A percentile compares a stretch with the other conserved stretches of the same genome.
These are phyloP conservation scores for Crithidia mellificae DNA, from an alignment of 208 protist genomes.

Conservation along the genomic window DNA sequence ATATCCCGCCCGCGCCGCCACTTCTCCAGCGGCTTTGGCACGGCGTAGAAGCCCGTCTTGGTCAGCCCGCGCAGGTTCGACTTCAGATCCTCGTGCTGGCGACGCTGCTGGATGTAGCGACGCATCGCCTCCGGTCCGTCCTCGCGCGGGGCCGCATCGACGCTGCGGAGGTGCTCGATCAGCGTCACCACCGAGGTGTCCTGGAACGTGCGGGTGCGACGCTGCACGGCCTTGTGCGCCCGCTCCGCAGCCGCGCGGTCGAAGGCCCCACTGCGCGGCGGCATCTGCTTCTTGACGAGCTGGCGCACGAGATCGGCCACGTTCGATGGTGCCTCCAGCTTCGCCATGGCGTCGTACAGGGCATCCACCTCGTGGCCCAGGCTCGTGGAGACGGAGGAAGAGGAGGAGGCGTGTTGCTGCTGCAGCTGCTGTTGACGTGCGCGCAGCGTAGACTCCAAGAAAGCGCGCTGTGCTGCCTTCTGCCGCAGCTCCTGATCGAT, in stretches of 20 bases:
- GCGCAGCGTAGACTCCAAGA: conserved; percentile 23
- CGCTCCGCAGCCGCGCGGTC: conserved; percentile 17
- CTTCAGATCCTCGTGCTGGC: conserved; percentile 51
- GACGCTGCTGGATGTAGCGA: conserved; percentile 54
- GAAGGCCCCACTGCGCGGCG: conserved; percentile 13
- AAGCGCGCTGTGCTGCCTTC: conserved; percentile 21
- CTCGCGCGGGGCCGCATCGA: conserved; percentile 40
- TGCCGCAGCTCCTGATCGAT: conserved; percentile 41
- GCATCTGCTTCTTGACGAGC: conserved; percentile 23
- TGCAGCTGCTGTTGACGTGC: conserved; percentile 13
- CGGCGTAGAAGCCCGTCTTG: conserved; percentile 61
- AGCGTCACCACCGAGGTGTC: conserved; percentile 23
- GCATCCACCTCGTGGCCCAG: conserved; percentile 13
- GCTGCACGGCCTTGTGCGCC: conserved; percentile 20
- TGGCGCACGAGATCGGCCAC: conserved; percentile 17
- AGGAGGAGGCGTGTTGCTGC: neutral
- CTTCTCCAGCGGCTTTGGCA: conserved; percentile 50
- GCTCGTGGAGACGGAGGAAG: neutral
- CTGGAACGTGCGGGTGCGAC: conserved; percentile 34
- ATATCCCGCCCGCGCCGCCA: conserved; percentile 70
- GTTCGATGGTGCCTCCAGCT: conserved; percentile 14
- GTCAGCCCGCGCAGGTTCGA: conserved; percentile 47
- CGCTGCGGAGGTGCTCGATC: conserved; percentile 29
- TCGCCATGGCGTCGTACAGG: conserved; percentile 14
- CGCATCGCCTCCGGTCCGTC: conserved; percentile 42